Evolutionary conservation across 192 early-diverging fungal genomes (phyloP).

Genomic region (Coemansia sp.): DNA sequence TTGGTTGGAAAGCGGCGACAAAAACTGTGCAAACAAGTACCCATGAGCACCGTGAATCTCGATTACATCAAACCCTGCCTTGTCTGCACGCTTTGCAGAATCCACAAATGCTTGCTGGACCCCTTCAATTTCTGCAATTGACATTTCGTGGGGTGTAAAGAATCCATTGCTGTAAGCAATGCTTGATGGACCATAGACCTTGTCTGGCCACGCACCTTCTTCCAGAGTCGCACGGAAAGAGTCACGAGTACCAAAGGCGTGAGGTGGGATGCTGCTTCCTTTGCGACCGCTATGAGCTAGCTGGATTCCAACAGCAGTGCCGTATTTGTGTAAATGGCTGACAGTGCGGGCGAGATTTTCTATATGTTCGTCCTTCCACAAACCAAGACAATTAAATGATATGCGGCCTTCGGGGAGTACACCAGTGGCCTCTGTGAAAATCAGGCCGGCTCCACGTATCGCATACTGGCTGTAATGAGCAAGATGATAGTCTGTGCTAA

Average conservation of each 20-base stretch:
- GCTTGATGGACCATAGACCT: conserved; percentile 63
- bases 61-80: conserved; percentile 84
- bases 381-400: conserved; percentile 68
- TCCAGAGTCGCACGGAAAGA: conserved; percentile 9
- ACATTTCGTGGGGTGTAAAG: conserved; percentile 52
- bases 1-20: conserved; percentile 75
- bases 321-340: conserved; percentile 60
- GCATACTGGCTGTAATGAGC: conserved; percentile 66
- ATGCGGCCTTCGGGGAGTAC: conserved; percentile 76
- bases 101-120: conserved; percentile 60
- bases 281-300: conserved; percentile 84
- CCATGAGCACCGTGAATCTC: conserved; percentile 93
- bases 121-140: conserved; percentile 63
- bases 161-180: conserved; percentile 39
- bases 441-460: conserved; percentile 70
- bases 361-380: conserved; percentile 82
- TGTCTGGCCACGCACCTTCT: conserved; percentile 74
- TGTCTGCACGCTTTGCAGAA: conserved; percentile 65
- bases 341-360: conserved; percentile 41
- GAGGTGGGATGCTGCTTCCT: conserved; percentile 43
- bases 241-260: conserved; percentile 8
- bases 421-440: conserved; percentile 75
- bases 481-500: conserved; percentile 63
- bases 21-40: conserved; percentile 77
- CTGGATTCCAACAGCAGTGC: conserved; percentile 65